A percentile compares a stretch with the other conserved stretches of the same genome.
phyloP scores from a whole-genome alignment of 371 early-diverging fungal species.

The Mortierella sp. region DNA sequence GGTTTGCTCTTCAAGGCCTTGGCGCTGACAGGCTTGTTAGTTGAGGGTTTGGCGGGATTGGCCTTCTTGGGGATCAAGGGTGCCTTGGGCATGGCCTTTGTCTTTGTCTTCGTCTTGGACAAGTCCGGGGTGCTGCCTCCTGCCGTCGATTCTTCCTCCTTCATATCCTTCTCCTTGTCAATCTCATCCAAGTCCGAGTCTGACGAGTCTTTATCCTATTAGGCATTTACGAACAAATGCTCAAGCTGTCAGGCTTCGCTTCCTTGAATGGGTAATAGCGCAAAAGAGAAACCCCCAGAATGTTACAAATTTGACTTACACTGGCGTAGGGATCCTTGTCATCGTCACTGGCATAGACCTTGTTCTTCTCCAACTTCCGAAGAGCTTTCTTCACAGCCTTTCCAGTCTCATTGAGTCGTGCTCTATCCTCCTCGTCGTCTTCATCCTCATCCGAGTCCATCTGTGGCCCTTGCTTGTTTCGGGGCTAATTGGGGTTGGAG shows the following conservation, averaged over 20 bases:
- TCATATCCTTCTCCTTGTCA: slow-evolving; percentile 57
- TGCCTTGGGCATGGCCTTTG: slow-evolving; percentile 58
- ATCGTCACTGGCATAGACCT: slow-evolving; percentile 81
- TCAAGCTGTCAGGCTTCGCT: background rate
- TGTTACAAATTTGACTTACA: slow-evolving; percentile 52
- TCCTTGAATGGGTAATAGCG: too few relatives aligned
- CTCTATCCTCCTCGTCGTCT: slow-evolving; percentile 36
- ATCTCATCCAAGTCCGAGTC: slow-evolving; percentile 65
- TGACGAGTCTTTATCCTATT: slow-evolving; percentile 65
- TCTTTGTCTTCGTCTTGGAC: slow-evolving; percentile 58
- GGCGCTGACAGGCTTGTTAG: slow-evolving; percentile 59
- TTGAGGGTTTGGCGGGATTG: slow-evolving; percentile 52
- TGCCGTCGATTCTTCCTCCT: slow-evolving; percentile 38
- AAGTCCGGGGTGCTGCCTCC: slow-evolving; percentile 47
- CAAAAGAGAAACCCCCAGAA: too few relatives aligned
- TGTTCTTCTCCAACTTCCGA: slow-evolving; percentile 78
- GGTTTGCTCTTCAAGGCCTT: slow-evolving; percentile 69
- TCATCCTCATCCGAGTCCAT: slow-evolving; percentile 50
- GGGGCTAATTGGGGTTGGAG: slow-evolving; percentile 14
- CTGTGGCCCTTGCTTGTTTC: slow-evolving; percentile 33
- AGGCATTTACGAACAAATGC: background rate
- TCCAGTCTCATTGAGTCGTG: slow-evolving; percentile 26
- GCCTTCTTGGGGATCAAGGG: slow-evolving; percentile 46
- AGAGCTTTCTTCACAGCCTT: slow-evolving; percentile 81
- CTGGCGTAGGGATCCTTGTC: slow-evolving; percentile 84